Base-by-base conservation (phyloP, 805 yeast species). In the Kodamaea neixiangensis region DNA sequence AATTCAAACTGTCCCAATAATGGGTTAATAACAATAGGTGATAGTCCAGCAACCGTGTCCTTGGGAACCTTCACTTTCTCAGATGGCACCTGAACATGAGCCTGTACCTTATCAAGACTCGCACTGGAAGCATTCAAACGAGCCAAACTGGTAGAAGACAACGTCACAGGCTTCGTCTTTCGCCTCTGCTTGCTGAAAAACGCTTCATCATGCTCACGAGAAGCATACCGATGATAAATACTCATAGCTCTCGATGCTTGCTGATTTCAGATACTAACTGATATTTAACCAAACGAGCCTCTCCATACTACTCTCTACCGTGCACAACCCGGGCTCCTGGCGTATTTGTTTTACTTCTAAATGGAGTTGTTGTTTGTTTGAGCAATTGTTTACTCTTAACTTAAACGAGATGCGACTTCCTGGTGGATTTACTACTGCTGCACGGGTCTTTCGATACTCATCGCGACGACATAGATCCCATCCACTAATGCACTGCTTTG, bases 211-310 rank as follows among this genome's bases (percentile, higher is more conserved):
- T 69, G 69, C 50, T 69, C 74, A 15, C 72, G 67, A 11, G 76
- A 68, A 34, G 68, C 74, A 47, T 72, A 71, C 21, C 74, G 63
- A 22, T 63, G 67, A 56, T 73, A 73, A 22, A 72, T 65, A 46
- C 75, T 63, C 77, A 71, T 72, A 17, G 34, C n/a, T 7, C 20
- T 48, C 22, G 21, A 34, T 29, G 20, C 15, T 42, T 44, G 35
- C 40, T 44, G 37, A 38, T 34, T 15, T 34, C 38, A 25, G 31
- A 25, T 25, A 9, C 7, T 19, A 37, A 14, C n/a, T 19, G 29
- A 37, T 19, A 29, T 13, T n/a, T 29, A 25, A 25, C 11, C 31
- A 13, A 10, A 25, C 11, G 31, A 25, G 7, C 31, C 31, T 25
- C 31, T 25, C 31, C 31, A 25, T 25, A 25, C 31, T 25, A 25